Evolutionary conservation across 202 grass and related monocot species (phyloP), one percentile per base, ranked within the genome.

Genomic region (Brachypodium distachyon): DNA sequence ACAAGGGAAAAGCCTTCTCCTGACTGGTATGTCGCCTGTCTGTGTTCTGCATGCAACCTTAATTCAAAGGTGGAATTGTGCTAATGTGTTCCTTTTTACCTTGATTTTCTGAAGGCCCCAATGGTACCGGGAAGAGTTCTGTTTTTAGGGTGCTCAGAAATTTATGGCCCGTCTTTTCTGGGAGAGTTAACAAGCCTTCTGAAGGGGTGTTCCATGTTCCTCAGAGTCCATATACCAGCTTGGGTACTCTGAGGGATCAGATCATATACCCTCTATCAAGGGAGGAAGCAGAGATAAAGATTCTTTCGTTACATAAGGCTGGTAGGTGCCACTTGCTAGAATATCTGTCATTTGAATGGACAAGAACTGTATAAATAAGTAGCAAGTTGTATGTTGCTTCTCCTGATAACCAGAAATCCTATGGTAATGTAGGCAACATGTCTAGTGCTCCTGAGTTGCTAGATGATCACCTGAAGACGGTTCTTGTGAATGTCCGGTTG

Each of bases 71-170:
- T 82, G 43, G 66, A 17, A 37, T 58, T 82, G n/a, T 82, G 70
- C 40, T 78, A 13, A 78, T 72, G 56, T 63, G 1, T 61, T 34
- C 56, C 5, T 13, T 86, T 65, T 66, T 61, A 52, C 33, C 64
- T 58, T 89, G 11, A 29, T 70, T 43, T 72, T 69, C 47, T 89
- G 79, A 76, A 98, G 95, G 95, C 72, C 95, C 95, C 39, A 98
- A 98, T 85, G 95, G 95, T 47, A 92, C 91, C 23, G 95, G 95
- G 68, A 98, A 98, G 77, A 98, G 91, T 88, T 98, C 95, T 70
- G 84, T 98, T 81, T 95, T 98, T 70, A 92, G 95, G 85, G 91
- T 90, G 14, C 91, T 98, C 28, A 69, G 87, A 85, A 91, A 87
- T 67, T 81, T 98, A 63, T 98, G 95, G 95, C 95, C 91, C 17